These are phyloP conservation scores for Scolecobasidium constrictum DNA, from an alignment of 2,329 filamentous ascomycete genomes.

Conservation along the genomic window DNA sequence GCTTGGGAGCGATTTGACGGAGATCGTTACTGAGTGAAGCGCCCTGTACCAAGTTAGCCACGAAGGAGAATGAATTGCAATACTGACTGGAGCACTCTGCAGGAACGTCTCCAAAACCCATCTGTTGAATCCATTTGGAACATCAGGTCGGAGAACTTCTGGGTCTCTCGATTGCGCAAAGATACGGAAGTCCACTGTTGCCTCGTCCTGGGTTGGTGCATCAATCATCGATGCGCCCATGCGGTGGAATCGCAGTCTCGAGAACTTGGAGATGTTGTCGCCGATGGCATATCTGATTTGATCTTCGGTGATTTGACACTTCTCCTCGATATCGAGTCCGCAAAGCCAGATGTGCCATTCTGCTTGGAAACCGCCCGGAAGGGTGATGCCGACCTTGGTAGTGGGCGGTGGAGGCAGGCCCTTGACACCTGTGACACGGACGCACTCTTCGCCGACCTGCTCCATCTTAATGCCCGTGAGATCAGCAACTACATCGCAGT, in stretches of 20 bases:
- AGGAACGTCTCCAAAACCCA: constrained; percentile 16
- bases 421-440: constrained; percentile 11
- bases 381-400: constrained; percentile 18
- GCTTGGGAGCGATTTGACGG: not conserved
- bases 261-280: constrained; percentile 6
- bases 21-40: not conserved
- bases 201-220: constrained; percentile 13
- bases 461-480: constrained; percentile 14
- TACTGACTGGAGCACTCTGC: constrained; percentile 12
- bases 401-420: constrained; percentile 22
- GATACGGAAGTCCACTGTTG: constrained; percentile 16
- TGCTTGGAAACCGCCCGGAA: constrained; percentile 13
- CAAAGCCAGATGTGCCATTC: constrained; percentile 14
- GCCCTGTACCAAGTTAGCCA: not conserved
- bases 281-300: constrained; percentile 15
- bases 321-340: constrained; percentile 19
- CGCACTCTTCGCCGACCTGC: constrained; percentile 6
- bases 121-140: constrained; percentile 16
- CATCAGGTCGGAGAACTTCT: not conserved
- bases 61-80: no score
- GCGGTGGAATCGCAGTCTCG: constrained; percentile 10
- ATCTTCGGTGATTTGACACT: constrained; percentile 16
- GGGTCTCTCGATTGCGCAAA: constrained; percentile 7
- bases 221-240: constrained; percentile 7
- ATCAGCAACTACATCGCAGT: constrained; percentile 20